Conservation (phyloP, 2,329 filamentous ascomycete species). For the Remersonia thermophila region DNA sequence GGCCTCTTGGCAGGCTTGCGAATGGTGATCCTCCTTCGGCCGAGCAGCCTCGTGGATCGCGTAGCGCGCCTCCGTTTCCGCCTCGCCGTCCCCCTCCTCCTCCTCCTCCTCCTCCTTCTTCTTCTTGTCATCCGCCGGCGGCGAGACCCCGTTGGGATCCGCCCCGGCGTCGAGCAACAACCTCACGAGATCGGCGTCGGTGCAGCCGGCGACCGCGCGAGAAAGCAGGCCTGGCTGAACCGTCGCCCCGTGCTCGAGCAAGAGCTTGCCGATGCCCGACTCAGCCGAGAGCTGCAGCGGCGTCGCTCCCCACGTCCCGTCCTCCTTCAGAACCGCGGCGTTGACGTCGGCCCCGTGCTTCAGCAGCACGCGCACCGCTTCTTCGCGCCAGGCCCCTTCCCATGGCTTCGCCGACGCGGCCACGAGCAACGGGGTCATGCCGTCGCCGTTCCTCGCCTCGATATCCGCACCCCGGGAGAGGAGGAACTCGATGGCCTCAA, state of each 20-base stretch:
- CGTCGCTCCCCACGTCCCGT: neutral
- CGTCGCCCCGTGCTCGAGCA: slow-evolving; percentile 2
- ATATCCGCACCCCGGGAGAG: slow-evolving; percentile 2
- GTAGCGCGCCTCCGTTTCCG: neutral
- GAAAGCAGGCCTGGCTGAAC: neutral
- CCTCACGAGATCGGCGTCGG: neutral
- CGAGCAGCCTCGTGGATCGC: slow-evolving; percentile 4
- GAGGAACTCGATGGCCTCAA: slow-evolving; percentile 5
- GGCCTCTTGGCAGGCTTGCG: slow-evolving; percentile 1
- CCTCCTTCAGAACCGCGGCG: neutral
- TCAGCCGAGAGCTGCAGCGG: neutral
- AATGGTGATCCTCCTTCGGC: neutral
- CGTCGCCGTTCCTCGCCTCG: slow-evolving; percentile 1
- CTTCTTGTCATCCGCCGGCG: too few relatives aligned
- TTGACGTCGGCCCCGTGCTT: slow-evolving; percentile 3
- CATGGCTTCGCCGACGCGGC: neutral
- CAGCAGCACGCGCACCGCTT: slow-evolving; percentile 4
- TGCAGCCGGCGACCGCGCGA: neutral
- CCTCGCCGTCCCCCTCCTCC: neutral
- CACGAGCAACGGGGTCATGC: slow-evolving; percentile 2
- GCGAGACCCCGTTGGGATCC: slow-evolving; percentile 1
- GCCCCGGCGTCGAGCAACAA: neutral
- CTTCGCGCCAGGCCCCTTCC: slow-evolving; percentile 2
- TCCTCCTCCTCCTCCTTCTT: too few relatives aligned
- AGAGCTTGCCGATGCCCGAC: slow-evolving; percentile 1